Percentiles rank a stretch among this genome's conserved stretches.
Conservation (phyloP, 163 green algal genomes). For the Prototheca cutis region DNA sequence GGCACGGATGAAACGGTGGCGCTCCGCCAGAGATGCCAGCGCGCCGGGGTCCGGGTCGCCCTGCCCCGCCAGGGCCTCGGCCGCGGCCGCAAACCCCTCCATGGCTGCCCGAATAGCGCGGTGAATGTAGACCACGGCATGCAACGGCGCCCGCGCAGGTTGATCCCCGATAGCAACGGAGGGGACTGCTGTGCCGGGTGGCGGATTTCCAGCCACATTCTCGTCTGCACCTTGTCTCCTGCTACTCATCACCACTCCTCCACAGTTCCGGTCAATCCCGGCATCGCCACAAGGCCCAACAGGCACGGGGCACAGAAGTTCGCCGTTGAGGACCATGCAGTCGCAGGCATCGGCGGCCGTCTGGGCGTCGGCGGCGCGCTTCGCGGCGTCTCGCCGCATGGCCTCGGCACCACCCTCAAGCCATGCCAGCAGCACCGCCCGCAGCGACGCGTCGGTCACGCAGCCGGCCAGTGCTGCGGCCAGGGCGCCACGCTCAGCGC, state of each 20-base stretch:
- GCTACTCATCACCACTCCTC: no score
- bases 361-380: no score
- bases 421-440: conserved; percentile 68
- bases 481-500: conserved; percentile 31
- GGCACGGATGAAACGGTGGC: conserved; percentile 76
- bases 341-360: no score
- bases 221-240: no score
- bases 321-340: no score
- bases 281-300: no score
- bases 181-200: not conserved
- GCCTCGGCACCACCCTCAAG: conserved; percentile 55
- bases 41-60: not conserved
- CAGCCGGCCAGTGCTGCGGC: conserved; percentile 35
- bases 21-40: conserved; percentile 44
- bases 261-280: no score
- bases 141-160: conserved; percentile 15
- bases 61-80: conserved; percentile 25
- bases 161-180: not conserved
- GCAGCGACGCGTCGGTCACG: conserved; percentile 60
- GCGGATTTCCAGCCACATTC: no score
- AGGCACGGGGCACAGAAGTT: no score
- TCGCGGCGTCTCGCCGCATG: no score
- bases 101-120: conserved; percentile 50
- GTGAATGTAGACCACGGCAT: conserved; percentile 71
- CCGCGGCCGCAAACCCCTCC: conserved; percentile 45